phyloP scores from a whole-genome alignment of 1,139 yeast genomes.

The Scheffersomyces segobiensis region DNA sequence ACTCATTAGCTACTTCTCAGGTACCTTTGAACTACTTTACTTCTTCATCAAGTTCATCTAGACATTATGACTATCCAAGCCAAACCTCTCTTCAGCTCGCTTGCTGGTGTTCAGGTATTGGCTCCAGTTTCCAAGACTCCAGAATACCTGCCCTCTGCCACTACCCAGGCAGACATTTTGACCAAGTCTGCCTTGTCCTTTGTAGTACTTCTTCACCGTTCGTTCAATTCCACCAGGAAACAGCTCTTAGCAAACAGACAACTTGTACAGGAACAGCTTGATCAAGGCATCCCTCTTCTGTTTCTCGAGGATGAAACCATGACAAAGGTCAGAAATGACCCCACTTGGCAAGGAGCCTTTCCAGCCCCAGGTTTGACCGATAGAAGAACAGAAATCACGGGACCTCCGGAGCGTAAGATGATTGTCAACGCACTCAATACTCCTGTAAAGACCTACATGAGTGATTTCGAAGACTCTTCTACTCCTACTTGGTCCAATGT shows the following conservation, averaged over 20 bases:
- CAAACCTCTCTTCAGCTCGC: constrained; percentile 1
- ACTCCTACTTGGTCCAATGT: constrained; percentile 20
- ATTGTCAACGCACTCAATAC: constrained; percentile 19
- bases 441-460: constrained; percentile 19
- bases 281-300: constrained; percentile 12
- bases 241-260: constrained; percentile 13
- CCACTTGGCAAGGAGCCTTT: constrained; percentile 16
- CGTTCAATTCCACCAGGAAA: constrained; percentile 15
- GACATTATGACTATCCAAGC: neutral
- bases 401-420: constrained; percentile 21
- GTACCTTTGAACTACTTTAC: neutral
- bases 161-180: constrained; percentile 17
- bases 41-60: neutral
- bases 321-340: constrained; percentile 11
- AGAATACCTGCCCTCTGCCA: constrained; percentile 9
- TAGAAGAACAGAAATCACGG: constrained; percentile 20
- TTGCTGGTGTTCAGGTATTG: constrained; percentile 12
- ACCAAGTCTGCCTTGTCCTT: constrained; percentile 16
- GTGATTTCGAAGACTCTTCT: constrained; percentile 19
- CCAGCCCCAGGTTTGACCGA: constrained; percentile 17
- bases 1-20: too few relatives aligned
- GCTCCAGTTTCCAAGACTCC: constrained; percentile 11
- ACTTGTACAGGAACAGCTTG: constrained; percentile 12
- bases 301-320: constrained; percentile 11
- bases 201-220: constrained; percentile 16